Percentiles rank a stretch among this genome's conserved stretches.
Conservation (phyloP, 768 basidiomycete genomes). For the Cubamyces sp. region DNA sequence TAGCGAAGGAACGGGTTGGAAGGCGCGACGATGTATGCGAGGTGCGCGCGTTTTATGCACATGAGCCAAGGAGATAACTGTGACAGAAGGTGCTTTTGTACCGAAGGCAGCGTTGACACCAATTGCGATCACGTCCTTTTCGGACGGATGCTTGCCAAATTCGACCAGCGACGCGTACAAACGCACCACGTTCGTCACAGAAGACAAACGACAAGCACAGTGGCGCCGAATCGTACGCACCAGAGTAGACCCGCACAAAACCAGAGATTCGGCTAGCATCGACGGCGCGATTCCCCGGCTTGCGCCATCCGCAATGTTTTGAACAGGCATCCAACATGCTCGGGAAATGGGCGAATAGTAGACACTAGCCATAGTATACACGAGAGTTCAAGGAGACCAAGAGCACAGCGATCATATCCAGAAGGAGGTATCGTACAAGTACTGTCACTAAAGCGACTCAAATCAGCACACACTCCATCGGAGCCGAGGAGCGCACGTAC, state of each 20-base stretch:
- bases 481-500: neutral
- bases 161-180: neutral
- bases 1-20: neutral
- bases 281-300: too few relatives aligned
- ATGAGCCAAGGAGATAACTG: too few relatives aligned
- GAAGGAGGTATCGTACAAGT: neutral
- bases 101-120: neutral
- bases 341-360: too few relatives aligned
- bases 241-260: neutral
- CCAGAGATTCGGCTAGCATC: too few relatives aligned
- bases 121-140: slow-evolving; percentile 8
- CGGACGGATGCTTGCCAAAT: neutral
- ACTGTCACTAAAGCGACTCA: neutral
- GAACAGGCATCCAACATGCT: too few relatives aligned
- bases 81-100: slow-evolving; percentile 1
- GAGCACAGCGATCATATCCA: neutral
- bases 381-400: neutral
- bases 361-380: slow-evolving; percentile 5
- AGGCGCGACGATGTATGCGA: neutral
- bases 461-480: neutral
- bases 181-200: slow-evolving; percentile 1
- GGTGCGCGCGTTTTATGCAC: neutral
- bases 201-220: neutral
- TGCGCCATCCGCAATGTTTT: too few relatives aligned
- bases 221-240: neutral